A percentile compares a stretch with the other conserved stretches of the same genome.
Conservation (phyloP, 805 yeast genomes). For the Candida maris region DNA sequence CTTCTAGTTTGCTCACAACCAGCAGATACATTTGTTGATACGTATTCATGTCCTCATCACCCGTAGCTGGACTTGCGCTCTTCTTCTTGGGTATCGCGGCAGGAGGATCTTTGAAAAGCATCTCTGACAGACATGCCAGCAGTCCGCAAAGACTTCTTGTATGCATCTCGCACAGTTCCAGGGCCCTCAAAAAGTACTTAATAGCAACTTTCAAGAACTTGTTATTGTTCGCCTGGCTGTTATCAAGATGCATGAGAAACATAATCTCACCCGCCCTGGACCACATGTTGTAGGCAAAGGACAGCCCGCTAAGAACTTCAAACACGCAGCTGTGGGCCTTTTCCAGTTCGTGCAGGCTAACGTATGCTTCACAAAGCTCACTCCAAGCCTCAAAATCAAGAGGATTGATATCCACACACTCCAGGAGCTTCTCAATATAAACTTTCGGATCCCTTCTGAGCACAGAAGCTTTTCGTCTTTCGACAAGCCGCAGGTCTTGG, state of each 20-base stretch:
- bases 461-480: slow-evolving; percentile 18
- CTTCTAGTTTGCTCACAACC: slow-evolving; percentile 34
- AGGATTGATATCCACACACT: slow-evolving; percentile 61
- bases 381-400: slow-evolving; percentile 76
- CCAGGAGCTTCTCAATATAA: slow-evolving; percentile 55
- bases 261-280: slow-evolving; percentile 60
- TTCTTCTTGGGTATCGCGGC: slow-evolving; percentile 6
- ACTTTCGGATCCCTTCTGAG: slow-evolving; percentile 28
- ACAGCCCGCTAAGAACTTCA: slow-evolving; percentile 66
- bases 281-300: slow-evolving; percentile 65
- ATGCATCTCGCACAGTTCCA: slow-evolving; percentile 71
- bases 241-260: slow-evolving; percentile 10
- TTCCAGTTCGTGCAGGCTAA: slow-evolving; percentile 54
- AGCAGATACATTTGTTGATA: slow-evolving; percentile 34
- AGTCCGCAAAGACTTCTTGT: slow-evolving; percentile 51
- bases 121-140: slow-evolving; percentile 16
- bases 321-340: slow-evolving; percentile 64
- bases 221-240: slow-evolving; percentile 2
- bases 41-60: slow-evolving; percentile 18
- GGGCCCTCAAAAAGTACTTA: slow-evolving; percentile 60
- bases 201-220: slow-evolving; percentile 21
- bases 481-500: slow-evolving; percentile 24
- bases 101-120: slow-evolving; percentile 4
- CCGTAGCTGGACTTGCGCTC: not conserved
- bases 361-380: slow-evolving; percentile 69